Conservation (phyloP, 2,329 filamentous ascomycete genomes). For the Pseudogymnoascus sp. region DNA sequence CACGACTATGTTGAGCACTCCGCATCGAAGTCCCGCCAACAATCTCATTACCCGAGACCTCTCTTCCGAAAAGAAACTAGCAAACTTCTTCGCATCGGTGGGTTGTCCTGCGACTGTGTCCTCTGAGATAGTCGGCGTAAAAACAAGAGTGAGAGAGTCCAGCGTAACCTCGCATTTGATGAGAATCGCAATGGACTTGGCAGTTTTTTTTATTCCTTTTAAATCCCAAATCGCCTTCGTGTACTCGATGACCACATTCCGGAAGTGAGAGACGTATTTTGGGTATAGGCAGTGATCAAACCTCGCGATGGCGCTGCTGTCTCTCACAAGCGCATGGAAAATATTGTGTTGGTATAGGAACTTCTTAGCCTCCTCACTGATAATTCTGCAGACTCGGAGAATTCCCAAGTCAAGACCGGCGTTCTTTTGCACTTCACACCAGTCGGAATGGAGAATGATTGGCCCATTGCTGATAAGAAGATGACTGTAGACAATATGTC, state of each 20-base stretch:
- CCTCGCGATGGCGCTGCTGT: neutral
- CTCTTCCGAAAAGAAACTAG: conserved; percentile 20
- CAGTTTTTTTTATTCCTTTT: conserved; percentile 17
- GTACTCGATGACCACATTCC: conserved; percentile 20
- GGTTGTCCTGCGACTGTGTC: conserved; percentile 15
- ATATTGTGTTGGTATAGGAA: conserved; percentile 22
- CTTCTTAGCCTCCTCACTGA: conserved; percentile 17
- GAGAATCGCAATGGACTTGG: conserved; percentile 16
- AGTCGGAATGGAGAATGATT: conserved; percentile 22
- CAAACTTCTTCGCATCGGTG: conserved; percentile 16
- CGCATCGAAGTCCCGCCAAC: conserved; percentile 18
- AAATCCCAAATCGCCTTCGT: conserved; percentile 15
- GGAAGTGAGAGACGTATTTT: conserved; percentile 13
- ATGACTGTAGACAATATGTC: conserved; percentile 21
- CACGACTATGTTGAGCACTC: conserved; percentile 20
- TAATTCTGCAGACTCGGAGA: conserved; percentile 20
- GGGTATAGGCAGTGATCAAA: conserved; percentile 11
- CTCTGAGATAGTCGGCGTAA: conserved; percentile 16
- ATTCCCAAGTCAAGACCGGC: conserved; percentile 12
- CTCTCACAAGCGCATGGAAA: conserved; percentile 20
- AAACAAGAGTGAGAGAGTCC: conserved; percentile 18
- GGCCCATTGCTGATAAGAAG: conserved; percentile 17
- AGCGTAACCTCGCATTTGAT: conserved; percentile 15
- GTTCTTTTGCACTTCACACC: conserved; percentile 17
- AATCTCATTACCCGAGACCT: conserved; percentile 18